Base-by-base conservation (phyloP, 2,329 filamentous ascomycete species). In the Cadophora luteo-olivacea region DNA sequence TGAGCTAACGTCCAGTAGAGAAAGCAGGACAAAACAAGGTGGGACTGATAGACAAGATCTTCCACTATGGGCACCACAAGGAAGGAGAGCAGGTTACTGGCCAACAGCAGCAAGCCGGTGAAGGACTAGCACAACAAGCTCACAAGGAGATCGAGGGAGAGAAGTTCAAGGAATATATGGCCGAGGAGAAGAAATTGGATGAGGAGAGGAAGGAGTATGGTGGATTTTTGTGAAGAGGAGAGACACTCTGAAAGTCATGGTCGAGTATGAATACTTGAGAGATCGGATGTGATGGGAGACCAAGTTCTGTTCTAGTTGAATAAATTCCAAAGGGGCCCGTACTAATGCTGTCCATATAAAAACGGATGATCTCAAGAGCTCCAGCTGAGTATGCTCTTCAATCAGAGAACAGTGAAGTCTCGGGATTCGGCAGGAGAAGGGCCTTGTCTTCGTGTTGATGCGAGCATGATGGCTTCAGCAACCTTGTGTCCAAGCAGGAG, bases 131-230 rank as follows among this genome's bases (percentile, higher is more conserved):
- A 22, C 7, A 19, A 55, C 25, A 33, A n/a, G 25, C 52, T 16
- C 52, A n/a, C 3, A 19, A 32, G 52, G 52, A 55, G 52, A 33
- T 3, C 1, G 52, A 55, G 25, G 16, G 25, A 55, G 12, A 33
- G 52, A 55, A 55, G 52, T 55, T 55, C 52, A 55, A 55, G 52
- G 52, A 55, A 1, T 55, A 55, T 29, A 55, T 55, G 52, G 52
- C 52, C 8, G 25, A 55, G 25, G 52, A 33, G 52, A 55, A n/a
- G 29, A 55, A 55, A 19, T 33, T 55, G 29, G 14, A 33, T n/a
- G 9, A 55, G 25, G 52, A 33, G 29, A 25, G 52, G 25, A 33
- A 33, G 52, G 52, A 55, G 4, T 55, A 33, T n/a, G 52, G 52
- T 33, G 52, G 52, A n/a, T 55, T 33, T 14, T 33, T 55, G 52